Base-by-base conservation (phyloP, 768 basidiomycete species). In the Podaxis pistillaris region DNA sequence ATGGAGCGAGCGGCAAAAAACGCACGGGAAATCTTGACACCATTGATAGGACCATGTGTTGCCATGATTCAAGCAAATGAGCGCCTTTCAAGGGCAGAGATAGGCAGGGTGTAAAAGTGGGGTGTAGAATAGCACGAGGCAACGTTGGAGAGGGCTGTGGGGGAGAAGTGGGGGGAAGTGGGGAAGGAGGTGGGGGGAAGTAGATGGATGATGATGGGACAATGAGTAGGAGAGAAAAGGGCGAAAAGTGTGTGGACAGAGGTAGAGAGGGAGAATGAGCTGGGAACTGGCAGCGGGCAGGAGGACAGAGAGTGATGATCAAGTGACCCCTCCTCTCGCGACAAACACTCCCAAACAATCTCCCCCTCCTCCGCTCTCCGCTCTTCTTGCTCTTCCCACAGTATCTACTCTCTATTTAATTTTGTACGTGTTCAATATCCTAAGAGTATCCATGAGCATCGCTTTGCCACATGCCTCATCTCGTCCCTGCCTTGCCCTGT, bases 11-110 rank as follows among this genome's bases (percentile, higher is more conserved):
- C 46, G 58, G 64, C 62, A 61, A 56, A 53, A 66, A 52, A 89
- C 90, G 79, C 74, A 92, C 91, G 84, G 74, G 89, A 91, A 71
- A 91, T 84, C 82, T 90, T 92, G 77, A 92, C 88, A 70, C 91
- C 91, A 76, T 92, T 93, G 79, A 93, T 91, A 74, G 91, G 91
- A 70, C 82, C 88, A 77, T 90, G 87, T 63, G 85, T 87, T 61
- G 86, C 79, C 89, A 91, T 91, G 74, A 76, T 75, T 58, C 11
- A 36, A n/a, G 33, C 4, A 50, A 36, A 47, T 54, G 46, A 38
- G 64, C 57, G 62, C 62, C 60, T 56, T 59, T 56, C 49, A 37
- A 30, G 56, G 56, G 51, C 47, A 24, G 46, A 53, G 40, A 52
- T 3, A n/a, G 19, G 40, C 28, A 19, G 9, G 38, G 30, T 13